A percentile compares a stretch with the other conserved stretches of the same genome.
These are phyloP conservation scores for Debaryomyces hansenii DNA, from an alignment of 805 yeast species.

Conservation along the genomic window DNA sequence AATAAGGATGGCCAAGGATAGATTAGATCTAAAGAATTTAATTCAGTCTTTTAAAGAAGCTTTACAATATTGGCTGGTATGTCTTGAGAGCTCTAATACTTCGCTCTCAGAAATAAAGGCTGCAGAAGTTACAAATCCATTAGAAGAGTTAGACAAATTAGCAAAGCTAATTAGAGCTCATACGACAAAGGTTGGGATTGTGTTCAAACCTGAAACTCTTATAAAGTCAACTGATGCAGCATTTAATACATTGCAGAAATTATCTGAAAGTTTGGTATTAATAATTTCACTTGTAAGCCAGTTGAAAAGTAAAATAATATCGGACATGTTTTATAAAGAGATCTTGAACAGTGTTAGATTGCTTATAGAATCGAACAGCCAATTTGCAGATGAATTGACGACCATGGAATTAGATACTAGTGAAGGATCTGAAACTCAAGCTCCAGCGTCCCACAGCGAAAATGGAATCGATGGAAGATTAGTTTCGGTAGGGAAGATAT, in stretches of 20 bases:
- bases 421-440: constrained; percentile 3
- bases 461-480: constrained; percentile 42
- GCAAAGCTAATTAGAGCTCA: constrained; percentile 67
- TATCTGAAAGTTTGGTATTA: constrained; percentile 44
- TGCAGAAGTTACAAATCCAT: constrained; percentile 43
- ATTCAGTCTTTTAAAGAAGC: constrained; percentile 31
- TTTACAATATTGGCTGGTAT: constrained; percentile 25
- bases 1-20: constrained; percentile 13
- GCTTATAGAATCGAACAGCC: constrained; percentile 3
- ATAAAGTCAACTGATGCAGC: constrained; percentile 45
- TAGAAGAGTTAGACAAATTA: constrained; percentile 60
- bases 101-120: constrained; percentile 21
- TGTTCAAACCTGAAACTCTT: constrained; percentile 60
- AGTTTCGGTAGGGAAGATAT: constrained; percentile 62
- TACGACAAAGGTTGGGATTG: constrained; percentile 72
- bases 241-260: constrained; percentile 45
- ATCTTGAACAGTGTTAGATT: constrained; percentile 22
- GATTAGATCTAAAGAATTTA: constrained; percentile 21
- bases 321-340: constrained; percentile 41
- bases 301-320: constrained; percentile 22
- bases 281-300: constrained; percentile 44
- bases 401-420: constrained; percentile 12
- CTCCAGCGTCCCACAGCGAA: constrained; percentile 10
- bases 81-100: constrained; percentile 9
- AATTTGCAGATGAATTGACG: constrained; percentile 12